These are phyloP conservation scores for Cephalotrichum gorgonifer DNA, from an alignment of 2,329 filamentous ascomycete genomes.

Conservation along the genomic window DNA sequence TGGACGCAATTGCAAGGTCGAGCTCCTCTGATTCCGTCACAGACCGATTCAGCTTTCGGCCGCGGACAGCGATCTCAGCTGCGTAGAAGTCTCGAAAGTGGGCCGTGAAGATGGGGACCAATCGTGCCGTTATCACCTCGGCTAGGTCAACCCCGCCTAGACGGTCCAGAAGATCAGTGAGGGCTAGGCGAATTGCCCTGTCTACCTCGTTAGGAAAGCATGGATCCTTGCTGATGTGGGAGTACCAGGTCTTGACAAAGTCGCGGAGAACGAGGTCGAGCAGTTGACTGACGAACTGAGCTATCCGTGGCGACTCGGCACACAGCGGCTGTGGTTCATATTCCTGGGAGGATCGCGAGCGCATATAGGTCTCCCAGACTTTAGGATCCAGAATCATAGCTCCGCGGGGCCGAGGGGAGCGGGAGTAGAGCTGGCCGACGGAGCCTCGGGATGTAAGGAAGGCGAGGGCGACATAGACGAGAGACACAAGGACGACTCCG, in stretches of 20 bases:
- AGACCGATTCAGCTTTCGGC: slow-evolving; percentile 75
- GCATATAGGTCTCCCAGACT: slow-evolving; percentile 62
- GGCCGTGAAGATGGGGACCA: slow-evolving; percentile 79
- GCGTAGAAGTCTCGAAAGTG: slow-evolving; percentile 88
- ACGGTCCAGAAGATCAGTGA: slow-evolving; percentile 61
- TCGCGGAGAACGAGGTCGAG: slow-evolving; percentile 69
- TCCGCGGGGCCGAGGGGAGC: slow-evolving; percentile 29
- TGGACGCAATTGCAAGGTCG: slow-evolving; percentile 88
- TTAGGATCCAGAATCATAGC: slow-evolving; percentile 50
- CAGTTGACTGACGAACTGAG: slow-evolving; percentile 68
- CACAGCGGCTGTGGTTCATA: slow-evolving; percentile 65
- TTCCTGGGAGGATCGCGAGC: slow-evolving; percentile 52
- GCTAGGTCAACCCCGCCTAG: slow-evolving; percentile 71
- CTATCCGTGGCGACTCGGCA: slow-evolving; percentile 65
- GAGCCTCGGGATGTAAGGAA: slow-evolving; percentile 49
- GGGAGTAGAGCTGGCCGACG: slow-evolving; percentile 23
- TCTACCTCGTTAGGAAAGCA: slow-evolving; percentile 84
- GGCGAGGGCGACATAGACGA: slow-evolving; percentile 47
- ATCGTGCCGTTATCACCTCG: slow-evolving; percentile 67
- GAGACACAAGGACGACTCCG: slow-evolving; percentile 49
- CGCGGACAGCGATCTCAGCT: slow-evolving; percentile 77
- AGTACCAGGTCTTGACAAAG: slow-evolving; percentile 85
- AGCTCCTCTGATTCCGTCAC: slow-evolving; percentile 95
- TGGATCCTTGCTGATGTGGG: slow-evolving; percentile 68
- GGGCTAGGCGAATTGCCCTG: slow-evolving; percentile 60